A percentile compares a stretch with the other conserved stretches of the same genome.
These are phyloP conservation scores for Alternaria viburni DNA, from an alignment of 2,329 filamentous ascomycete genomes.

Conservation along the genomic window DNA sequence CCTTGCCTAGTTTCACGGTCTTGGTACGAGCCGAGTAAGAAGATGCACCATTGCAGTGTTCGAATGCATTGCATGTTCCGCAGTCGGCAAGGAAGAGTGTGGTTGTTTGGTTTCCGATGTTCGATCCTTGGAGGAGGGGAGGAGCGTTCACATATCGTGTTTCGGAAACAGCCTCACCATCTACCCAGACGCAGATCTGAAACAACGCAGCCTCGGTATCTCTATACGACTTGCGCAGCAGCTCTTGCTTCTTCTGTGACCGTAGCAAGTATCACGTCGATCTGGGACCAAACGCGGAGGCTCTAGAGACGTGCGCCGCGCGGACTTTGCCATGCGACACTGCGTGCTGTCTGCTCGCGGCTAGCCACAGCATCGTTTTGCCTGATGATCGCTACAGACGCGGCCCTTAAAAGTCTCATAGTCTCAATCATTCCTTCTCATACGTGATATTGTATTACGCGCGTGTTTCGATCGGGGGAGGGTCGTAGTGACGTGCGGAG, in stretches of 20 bases:
- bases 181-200: conserved; percentile 33
- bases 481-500: not conserved
- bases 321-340: not conserved
- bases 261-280: not conserved
- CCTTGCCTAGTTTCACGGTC: conserved; percentile 33
- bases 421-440: not conserved
- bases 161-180: conserved; percentile 32
- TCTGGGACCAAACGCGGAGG: not conserved
- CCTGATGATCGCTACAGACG: not conserved
- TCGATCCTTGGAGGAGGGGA: conserved; percentile 6
- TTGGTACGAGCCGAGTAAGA: conserved; percentile 2
- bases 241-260: not conserved
- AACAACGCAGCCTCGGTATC: conserved; percentile 27
- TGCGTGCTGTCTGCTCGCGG: not conserved
- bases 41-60: conserved; percentile 1
- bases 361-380: not conserved
- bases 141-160: conserved; percentile 17
- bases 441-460: not conserved
- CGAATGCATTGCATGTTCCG: conserved; percentile 4
- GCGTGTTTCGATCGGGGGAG: not conserved
- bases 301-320: not conserved
- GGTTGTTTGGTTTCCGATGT: conserved; percentile 18
- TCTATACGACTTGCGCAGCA: not conserved
- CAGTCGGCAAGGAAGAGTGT: conserved; percentile 17
- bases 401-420: not conserved